Base-by-base conservation (phyloP, 768 basidiomycete genomes). In the Leccinum barrowsii region DNA sequence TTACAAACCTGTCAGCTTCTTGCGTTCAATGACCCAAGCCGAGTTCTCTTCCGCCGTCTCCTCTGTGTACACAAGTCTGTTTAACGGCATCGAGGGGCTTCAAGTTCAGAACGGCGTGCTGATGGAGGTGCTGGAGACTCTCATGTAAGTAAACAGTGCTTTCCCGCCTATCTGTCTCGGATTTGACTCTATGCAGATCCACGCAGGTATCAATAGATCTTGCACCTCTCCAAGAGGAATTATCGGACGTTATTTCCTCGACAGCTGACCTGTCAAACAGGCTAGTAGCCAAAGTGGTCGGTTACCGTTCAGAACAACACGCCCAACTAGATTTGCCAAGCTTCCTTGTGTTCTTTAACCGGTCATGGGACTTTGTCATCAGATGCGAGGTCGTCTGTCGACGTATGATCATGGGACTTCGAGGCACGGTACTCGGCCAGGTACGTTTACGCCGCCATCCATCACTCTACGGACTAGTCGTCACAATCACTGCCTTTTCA, bases 331-430 rank as follows among this genome's bases (percentile, higher is more conserved):
- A 84, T 22, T 74, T 98, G 34, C 74, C 79, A 4, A 84, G 87
- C 48, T 98, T 98, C 75, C 76, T 92, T 34, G 80, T 78, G 11
- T 78, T 98, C 57, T 96, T 95, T 78, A 86, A 88, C 55, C 81
- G 84, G 63, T 86, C 90, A 2, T 98, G 96, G 96, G 74, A 80
- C 24, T 98, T 98, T 64, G 93, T 98, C 8, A 82, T 97, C 24
- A 80, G 80, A 62, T 93, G 91, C 67, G 96, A 99, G 70, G 83
- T 86, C 28, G 77, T 97, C 28, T 92, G 89, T 62, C 81, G 86
- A 55, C 79, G 88, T 63, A 98, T 98, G 93, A 94, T 98, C 58
- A 92, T 98, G 56, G 89, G 92, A 6, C 76, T 98, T 32, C 78
- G 97, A 58, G 95, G 94, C 5, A 89, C 85, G 2, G 82, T 94